Base-by-base conservation (phyloP, 129 eudicot genomes). In the Flaveria sonorensis region DNA sequence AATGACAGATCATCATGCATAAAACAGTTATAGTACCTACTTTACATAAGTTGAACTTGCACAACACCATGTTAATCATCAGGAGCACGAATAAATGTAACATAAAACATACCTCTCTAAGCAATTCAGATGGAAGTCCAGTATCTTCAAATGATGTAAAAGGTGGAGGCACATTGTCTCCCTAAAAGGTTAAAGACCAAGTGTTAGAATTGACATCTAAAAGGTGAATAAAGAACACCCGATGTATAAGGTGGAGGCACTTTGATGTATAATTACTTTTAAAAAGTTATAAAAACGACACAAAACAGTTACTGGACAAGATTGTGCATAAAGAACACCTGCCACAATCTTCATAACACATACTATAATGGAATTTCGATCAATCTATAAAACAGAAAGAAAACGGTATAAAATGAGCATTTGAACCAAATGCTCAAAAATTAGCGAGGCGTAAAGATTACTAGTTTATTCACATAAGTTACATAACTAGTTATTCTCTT, bases 101-200 rank as follows among this genome's bases (percentile, higher is more conserved):
- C 76, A 40, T 8, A 76, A 50, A 48, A 42, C 83, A 84, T 94
- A 94, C 98, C 98, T 91, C 96, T 82, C 92, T 86, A 57, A 94
- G 86, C 65, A 94, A 72, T 80, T 94, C 98, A 20, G 98, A 81
- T 52, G 98, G 98, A 50, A 94, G 87, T 43, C 91, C 96, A 59
- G 96, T 87, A 52, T 81, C 88, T 84, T 89, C 92, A 86, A 94
- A 94, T 56, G 96, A 77, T 39, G 80, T 85, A 77, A 89, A 87
- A 56, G 98, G 98, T 43, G 81, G 79, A 24, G 97, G 96, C 70
- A 87, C 96, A 70, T 82, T 82, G 64, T 77, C 83, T 81, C 98
- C 98, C 98, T 94, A 66, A 5, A 78, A 28, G 36, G 6, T 19
- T 20, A 42, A 60, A 18, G 11, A 39, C 8, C 30, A 11, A 40